Evolutionary conservation across 192 early-diverging fungal genomes (phyloP).

Genomic region (Chytriomyces hyalinus): DNA sequence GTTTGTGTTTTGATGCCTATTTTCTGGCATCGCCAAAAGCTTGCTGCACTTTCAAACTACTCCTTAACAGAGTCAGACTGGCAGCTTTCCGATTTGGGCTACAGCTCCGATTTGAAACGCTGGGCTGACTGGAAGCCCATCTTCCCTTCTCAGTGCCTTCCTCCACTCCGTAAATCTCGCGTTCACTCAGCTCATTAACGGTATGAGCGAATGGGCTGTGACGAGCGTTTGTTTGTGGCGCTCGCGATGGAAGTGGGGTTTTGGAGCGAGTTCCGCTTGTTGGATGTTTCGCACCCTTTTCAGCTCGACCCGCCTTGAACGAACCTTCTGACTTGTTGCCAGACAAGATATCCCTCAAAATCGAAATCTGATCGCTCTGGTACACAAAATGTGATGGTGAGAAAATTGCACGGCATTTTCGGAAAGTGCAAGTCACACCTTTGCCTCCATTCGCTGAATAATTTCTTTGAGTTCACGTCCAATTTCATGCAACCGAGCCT

Average conservation of each 20-base stretch:
- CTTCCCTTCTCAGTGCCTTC: not conserved
- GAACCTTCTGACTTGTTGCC: not conserved
- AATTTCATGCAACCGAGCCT: slow-evolving; percentile 40
- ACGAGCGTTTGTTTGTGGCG: no score
- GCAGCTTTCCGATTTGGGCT: slow-evolving; percentile 42
- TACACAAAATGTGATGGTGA: not conserved
- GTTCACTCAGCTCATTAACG: not conserved
- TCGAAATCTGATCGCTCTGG: slow-evolving; percentile 58
- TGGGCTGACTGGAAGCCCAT: no score
- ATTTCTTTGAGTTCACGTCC: slow-evolving; percentile 56
- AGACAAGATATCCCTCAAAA: slow-evolving; percentile 57
- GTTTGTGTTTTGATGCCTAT: not conserved
- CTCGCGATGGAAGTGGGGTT: no score
- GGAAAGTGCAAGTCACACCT: slow-evolving; percentile 30
- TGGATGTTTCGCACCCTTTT: not conserved
- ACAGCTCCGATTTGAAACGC: slow-evolving; percentile 8
- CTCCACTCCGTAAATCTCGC: not conserved
- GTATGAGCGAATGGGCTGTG: no score
- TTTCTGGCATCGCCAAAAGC: slow-evolving; percentile 34
- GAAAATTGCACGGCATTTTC: not conserved
- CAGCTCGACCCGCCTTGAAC: not conserved
- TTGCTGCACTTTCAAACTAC: slow-evolving; percentile 52
- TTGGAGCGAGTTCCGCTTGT: no score
- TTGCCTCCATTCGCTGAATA: slow-evolving; percentile 57
- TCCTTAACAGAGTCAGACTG: slow-evolving; percentile 46